Evolutionary conservation across 2,329 filamentous ascomycete genomes (phyloP).

Genomic region (Pestalotiopsis fici): DNA sequence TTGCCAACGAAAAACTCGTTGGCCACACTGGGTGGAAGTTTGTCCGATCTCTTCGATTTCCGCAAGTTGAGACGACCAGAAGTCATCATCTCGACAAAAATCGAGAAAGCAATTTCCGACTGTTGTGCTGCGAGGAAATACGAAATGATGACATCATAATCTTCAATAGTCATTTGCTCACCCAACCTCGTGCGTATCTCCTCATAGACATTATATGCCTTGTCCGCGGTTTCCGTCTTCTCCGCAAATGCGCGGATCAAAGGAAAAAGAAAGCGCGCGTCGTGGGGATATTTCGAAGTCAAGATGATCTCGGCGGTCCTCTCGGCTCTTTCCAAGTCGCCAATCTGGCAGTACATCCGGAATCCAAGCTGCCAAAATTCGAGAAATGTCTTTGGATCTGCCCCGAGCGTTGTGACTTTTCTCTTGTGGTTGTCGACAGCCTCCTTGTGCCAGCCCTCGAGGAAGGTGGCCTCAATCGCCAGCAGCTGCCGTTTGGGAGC

Average conservation of each 20-base stretch:
- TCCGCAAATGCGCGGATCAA: conserved; percentile 70
- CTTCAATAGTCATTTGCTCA: conserved; percentile 63
- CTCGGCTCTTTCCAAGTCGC: conserved; percentile 61
- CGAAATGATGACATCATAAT: conserved; percentile 76
- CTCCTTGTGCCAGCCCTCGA: conserved; percentile 59
- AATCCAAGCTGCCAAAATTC: conserved; percentile 67
- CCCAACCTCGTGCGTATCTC: conserved; percentile 63
- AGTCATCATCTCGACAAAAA: conserved; percentile 90
- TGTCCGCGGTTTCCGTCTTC: conserved; percentile 46
- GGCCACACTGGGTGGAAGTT: conserved; percentile 49
- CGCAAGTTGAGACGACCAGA: conserved; percentile 53
- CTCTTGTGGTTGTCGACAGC: conserved; percentile 67
- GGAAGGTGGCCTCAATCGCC: conserved; percentile 69
- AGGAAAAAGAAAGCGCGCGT: conserved; percentile 62
- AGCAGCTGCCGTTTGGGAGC: conserved; percentile 61
- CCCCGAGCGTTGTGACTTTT: conserved; percentile 53
- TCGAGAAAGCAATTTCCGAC: conserved; percentile 67
- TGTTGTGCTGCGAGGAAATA: conserved; percentile 69
- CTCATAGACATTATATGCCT: conserved; percentile 70
- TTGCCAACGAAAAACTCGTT: conserved; percentile 86
- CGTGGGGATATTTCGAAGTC: conserved; percentile 40
- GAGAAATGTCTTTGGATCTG: conserved; percentile 45
- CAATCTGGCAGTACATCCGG: conserved; percentile 60
- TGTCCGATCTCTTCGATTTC: conserved; percentile 34
- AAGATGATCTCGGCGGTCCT: conserved; percentile 57